Conservation (phyloP, 2,329 filamentous ascomycete species). For the Didymella pomorum region DNA sequence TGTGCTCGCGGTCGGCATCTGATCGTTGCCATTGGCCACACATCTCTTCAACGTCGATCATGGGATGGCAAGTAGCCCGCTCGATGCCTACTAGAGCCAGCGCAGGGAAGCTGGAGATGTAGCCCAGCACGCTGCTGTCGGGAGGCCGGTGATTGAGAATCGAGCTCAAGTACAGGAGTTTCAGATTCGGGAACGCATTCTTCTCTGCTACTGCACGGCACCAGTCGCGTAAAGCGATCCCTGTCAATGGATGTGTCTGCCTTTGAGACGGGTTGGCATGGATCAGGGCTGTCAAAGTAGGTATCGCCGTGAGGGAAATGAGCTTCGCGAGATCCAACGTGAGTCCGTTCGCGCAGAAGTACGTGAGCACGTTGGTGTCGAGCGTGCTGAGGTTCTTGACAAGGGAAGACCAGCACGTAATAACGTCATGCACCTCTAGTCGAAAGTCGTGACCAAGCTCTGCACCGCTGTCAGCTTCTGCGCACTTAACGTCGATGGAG, state of each 20-base stretch:
- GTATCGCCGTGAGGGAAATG: conserved; percentile 3
- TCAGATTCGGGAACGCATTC: conserved; percentile 1
- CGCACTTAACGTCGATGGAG: neutral
- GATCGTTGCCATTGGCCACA: neutral
- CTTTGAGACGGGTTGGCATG: neutral
- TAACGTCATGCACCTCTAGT: neutral
- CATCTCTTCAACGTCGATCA: neutral
- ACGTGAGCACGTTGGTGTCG: conserved; percentile 1
- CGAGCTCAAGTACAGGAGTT: neutral
- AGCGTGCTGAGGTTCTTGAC: neutral
- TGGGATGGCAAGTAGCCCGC: neutral
- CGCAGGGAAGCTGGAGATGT: neutral
- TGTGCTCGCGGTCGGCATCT: neutral
- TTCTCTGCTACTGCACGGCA: conserved; percentile 10
- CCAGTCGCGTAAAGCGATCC: conserved; percentile 3
- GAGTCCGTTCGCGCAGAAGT: conserved; percentile 4
- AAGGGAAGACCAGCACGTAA: conserved; percentile 1
- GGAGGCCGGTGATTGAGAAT: neutral
- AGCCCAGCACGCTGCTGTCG: neutral
- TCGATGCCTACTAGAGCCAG: neutral
- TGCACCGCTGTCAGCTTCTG: neutral
- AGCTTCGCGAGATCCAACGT: conserved; percentile 2
- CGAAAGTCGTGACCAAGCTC: conserved; percentile 5
- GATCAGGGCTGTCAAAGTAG: conserved; percentile 4
- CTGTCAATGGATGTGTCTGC: neutral